A percentile compares a stretch with the other conserved stretches of the same genome.
Conservation (phyloP, 2,329 filamentous ascomycete genomes). For the Diaporthe vaccinii region DNA sequence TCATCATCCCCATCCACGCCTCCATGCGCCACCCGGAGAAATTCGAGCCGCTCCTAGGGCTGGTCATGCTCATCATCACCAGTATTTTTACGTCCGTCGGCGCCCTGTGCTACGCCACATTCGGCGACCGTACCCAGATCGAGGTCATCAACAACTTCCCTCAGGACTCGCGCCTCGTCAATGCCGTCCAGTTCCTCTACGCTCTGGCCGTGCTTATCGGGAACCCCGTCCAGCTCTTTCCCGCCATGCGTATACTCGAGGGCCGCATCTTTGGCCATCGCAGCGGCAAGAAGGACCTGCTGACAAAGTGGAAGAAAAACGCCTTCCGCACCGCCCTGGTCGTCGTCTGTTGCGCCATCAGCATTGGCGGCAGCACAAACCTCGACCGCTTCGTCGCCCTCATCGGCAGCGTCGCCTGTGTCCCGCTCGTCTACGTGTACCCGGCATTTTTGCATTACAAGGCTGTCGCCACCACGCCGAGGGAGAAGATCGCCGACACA, state of each 20-base stretch:
- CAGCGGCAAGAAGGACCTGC: conserved; percentile 74
- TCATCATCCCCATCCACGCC: conserved; percentile 82
- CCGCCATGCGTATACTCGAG: conserved; percentile 79
- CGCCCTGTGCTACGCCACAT: conserved; percentile 80
- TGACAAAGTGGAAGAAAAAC: conserved; percentile 85
- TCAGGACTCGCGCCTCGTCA: conserved; percentile 78
- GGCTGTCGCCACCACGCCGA: conserved; percentile 70
- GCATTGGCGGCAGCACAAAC: conserved; percentile 75
- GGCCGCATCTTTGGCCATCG: conserved; percentile 75
- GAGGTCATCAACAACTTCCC: conserved; percentile 84
- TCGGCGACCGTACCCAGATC: conserved; percentile 76
- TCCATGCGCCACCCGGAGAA: conserved; percentile 79
- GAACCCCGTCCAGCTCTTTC: conserved; percentile 81
- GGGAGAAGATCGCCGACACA: conserved; percentile 71
- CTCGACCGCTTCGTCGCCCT: conserved; percentile 82
- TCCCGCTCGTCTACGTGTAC: conserved; percentile 83
- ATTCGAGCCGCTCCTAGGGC: conserved; percentile 74
- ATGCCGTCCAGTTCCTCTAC: conserved; percentile 82
- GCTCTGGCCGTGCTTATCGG: conserved; percentile 80
- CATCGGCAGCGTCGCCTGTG: conserved; percentile 80
- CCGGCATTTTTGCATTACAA: conserved; percentile 79
- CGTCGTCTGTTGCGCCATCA: conserved; percentile 70
- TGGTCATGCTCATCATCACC: conserved; percentile 81
- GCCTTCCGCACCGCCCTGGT: conserved; percentile 71
- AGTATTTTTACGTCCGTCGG: conserved; percentile 80